Evolutionary conservation across 108 stramenopile species (phyloP).

Genomic region (Cylindrotheca closterium): DNA sequence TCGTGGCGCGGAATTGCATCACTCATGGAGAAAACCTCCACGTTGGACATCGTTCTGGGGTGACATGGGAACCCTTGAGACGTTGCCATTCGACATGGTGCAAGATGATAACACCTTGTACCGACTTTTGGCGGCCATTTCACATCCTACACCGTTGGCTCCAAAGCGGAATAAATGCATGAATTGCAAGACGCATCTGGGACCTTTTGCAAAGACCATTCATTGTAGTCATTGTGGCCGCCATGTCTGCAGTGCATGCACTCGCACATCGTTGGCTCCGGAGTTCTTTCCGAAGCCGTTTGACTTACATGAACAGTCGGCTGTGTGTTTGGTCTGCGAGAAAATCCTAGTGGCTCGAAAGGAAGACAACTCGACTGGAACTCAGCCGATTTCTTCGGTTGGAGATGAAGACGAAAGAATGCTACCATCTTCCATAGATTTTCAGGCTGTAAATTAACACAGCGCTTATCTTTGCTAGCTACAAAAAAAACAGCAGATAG

Average conservation of each 20-base stretch:
- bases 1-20: slow-evolving; percentile 69
- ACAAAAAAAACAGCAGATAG: neutral
- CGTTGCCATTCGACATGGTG: slow-evolving; percentile 80
- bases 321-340: slow-evolving; percentile 54
- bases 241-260: slow-evolving; percentile 67
- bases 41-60: slow-evolving; percentile 82
- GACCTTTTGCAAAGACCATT: slow-evolving; percentile 45
- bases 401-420: slow-evolving; percentile 26
- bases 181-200: slow-evolving; percentile 69
- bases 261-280: slow-evolving; percentile 20
- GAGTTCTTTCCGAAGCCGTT: slow-evolving; percentile 59
- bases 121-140: slow-evolving; percentile 66
- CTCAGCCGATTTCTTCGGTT: slow-evolving; percentile 28
- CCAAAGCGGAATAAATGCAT: slow-evolving; percentile 72
- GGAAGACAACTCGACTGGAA: slow-evolving; percentile 31
- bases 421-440: neutral
- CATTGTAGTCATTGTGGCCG: slow-evolving; percentile 81
- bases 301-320: slow-evolving; percentile 30
- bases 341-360: slow-evolving; percentile 46
- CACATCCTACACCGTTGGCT: slow-evolving; percentile 47
- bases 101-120: slow-evolving; percentile 54
- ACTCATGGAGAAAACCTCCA: slow-evolving; percentile 77
- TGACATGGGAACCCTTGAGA: slow-evolving; percentile 61
- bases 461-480: neutral
- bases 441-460: neutral